Conservation (phyloP, 2,329 filamentous ascomycete species). For the Exophiala lecanii-corni region DNA sequence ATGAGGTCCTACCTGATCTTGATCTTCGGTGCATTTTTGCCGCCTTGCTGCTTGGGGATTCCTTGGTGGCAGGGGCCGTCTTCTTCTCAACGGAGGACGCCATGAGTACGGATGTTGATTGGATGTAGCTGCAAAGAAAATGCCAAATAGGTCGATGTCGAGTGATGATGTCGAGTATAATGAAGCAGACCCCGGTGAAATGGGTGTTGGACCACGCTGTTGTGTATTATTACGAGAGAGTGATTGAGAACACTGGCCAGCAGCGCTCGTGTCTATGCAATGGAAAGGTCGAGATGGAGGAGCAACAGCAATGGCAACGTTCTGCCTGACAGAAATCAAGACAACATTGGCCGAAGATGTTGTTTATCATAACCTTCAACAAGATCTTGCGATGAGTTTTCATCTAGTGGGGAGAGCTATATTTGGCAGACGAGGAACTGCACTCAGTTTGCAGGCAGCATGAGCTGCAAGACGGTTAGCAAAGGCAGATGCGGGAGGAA, state of each 20-base stretch:
- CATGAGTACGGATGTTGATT: constrained; percentile 22
- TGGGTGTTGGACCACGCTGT: constrained; percentile 15
- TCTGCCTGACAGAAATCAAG: constrained; percentile 23
- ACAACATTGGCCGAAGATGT: constrained; percentile 22
- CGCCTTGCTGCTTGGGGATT: constrained; percentile 37
- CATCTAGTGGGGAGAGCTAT: constrained; percentile 17
- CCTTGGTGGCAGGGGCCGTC: constrained; percentile 29
- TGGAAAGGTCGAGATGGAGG: constrained; percentile 27
- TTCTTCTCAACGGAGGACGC: constrained; percentile 22
- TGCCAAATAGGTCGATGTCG: background rate
- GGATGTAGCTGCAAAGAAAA: too few relatives aligned
- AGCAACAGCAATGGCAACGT: constrained; percentile 25
- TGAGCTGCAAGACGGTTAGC: constrained; percentile 20
- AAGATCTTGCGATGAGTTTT: background rate
- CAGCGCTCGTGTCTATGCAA: constrained; percentile 35
- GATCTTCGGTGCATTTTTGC: constrained; percentile 88
- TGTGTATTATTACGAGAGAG: constrained; percentile 26
- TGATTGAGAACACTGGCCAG: constrained; percentile 39
- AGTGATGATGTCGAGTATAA: constrained; percentile 9
- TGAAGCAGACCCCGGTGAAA: constrained; percentile 10
- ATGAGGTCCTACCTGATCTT: constrained; percentile 71
- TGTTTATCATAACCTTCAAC: constrained; percentile 21
- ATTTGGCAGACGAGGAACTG: constrained; percentile 18
- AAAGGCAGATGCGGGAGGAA: constrained; percentile 19
- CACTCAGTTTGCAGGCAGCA: constrained; percentile 12